Conservation (phyloP, 441 rosid species). For the Hura crepitans region DNA sequence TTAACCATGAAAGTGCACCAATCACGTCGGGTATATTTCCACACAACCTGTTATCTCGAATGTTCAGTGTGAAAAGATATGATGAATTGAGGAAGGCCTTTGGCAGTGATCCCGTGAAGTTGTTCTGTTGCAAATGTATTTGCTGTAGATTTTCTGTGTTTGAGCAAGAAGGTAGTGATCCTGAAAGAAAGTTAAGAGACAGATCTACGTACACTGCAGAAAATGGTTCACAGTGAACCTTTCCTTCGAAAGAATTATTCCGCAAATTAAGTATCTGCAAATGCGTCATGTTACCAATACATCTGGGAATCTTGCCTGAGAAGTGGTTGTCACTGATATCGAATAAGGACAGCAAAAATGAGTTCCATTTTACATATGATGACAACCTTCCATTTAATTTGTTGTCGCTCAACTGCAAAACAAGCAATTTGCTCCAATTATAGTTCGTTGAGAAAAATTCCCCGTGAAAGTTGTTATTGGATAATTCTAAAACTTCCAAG, state of each 20-base stretch:
- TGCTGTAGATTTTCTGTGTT: neutral
- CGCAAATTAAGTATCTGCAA: neutral
- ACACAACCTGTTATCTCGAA: neutral
- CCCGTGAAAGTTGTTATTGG: neutral
- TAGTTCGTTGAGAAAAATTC: neutral
- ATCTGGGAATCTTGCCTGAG: neutral
- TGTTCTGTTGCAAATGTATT: neutral
- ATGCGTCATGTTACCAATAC: neutral
- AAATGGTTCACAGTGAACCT: neutral
- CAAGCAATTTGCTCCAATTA: neutral
- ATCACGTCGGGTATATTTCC: neutral
- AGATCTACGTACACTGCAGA: neutral
- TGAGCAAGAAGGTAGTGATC: conserved; percentile 3
- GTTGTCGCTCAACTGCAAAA: neutral
- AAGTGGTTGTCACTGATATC: neutral
- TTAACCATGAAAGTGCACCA: neutral
- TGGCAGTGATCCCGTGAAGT: neutral
- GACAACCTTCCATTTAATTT: neutral
- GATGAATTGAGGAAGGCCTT: neutral
- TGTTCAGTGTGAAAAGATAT: neutral
- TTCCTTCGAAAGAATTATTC: neutral
- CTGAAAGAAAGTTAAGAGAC: neutral
- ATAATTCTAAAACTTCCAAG: neutral
- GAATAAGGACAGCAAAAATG: accelerated
- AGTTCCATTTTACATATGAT: neutral